Evolutionary conservation across 169 alveolate genomes (phyloP), one percentile per base, ranked within the genome.

Genomic region (Eimeria brunetti): DNA sequence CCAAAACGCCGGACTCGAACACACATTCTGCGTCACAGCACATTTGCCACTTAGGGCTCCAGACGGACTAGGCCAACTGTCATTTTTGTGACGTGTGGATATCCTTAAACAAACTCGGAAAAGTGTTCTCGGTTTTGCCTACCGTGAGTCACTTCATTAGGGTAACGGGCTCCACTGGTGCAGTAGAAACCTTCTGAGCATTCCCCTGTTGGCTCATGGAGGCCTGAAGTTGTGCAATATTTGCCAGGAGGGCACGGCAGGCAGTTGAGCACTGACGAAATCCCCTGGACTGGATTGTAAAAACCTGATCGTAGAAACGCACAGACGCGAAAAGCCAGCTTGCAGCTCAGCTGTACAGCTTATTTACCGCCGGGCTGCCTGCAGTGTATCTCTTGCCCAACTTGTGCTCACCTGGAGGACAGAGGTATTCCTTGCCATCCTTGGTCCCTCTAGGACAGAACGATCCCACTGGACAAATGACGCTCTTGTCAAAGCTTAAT

Each of bases 361-460:
- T 8, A 69, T 24, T 69, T 11, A 36, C 51, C n/a, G 5, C 51
- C 51, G 16, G 16, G 4, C 30, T 60, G 69, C 9, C 44, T n/a
- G 76, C 76, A 12, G 9, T 14, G 33, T 69, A 33, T 6, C n/a
- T 69, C 80, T 22, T 4, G 41, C 41, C 30, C 51, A 73, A 38
- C 46, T 14, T 80, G 16, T 44, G 49, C 89, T 18, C 71, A 91
- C 95, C 95, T 9, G 95, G 95, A n/a, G 95, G 95, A 58, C 95
- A 91, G 18, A 76, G 60, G 73, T 91, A 46, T 49, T 91, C 85
- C 22, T 60, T 44, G 27, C 44, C 84, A 38, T 62, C 51, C 58
- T 95, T 64, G 5, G 98, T 94, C 8, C 97, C 96, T 18, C 75
- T 67, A 8, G 98, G 98, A 91, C 98, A 97, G 88, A 95, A 97